Conservation (phyloP, 306 rosid species). For the Rubus parviflorus region DNA sequence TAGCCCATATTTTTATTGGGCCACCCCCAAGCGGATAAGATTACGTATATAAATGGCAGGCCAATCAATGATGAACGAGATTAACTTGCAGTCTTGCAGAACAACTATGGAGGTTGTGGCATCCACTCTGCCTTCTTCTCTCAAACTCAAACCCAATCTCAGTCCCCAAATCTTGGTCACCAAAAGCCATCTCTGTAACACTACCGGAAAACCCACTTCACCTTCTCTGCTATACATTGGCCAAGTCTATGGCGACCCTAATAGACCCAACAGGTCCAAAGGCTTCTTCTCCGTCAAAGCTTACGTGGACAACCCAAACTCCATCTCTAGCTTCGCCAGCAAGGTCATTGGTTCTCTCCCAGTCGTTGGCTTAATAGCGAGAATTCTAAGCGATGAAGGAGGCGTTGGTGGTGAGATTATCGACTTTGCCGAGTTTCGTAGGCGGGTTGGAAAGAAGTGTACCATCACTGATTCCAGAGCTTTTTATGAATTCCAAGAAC, state of each 20-base stretch:
- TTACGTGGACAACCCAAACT: constrained; percentile 74
- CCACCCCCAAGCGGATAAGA: constrained; percentile 23
- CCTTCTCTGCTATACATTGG: constrained; percentile 42
- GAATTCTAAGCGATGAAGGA: constrained; percentile 81
- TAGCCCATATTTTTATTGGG: not conserved
- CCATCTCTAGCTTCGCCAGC: constrained; percentile 57
- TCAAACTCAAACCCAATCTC: constrained; percentile 29
- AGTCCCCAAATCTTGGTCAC: constrained; percentile 18
- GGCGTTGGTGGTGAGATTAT: constrained; percentile 78
- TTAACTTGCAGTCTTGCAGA: constrained; percentile 19
- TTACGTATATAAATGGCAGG: constrained; percentile 62
- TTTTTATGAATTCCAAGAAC: constrained; percentile 68
- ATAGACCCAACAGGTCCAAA: constrained; percentile 25
- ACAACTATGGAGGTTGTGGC: constrained; percentile 50
- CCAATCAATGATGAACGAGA: constrained; percentile 12
- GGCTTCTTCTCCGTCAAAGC: constrained; percentile 47
- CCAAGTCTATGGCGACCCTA: constrained; percentile 41
- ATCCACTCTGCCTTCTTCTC: constrained; percentile 34
- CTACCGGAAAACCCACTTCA: constrained; percentile 36
- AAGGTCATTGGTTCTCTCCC: constrained; percentile 89
- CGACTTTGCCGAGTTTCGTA: constrained; percentile 86
- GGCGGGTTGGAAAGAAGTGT: constrained; percentile 83
- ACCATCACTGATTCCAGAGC: constrained; percentile 59
- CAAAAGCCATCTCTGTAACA: constrained; percentile 20
- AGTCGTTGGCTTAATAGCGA: constrained; percentile 72